These are phyloP conservation scores for Daldinia sp. DNA, from an alignment of 2,329 filamentous ascomycete genomes.

Conservation along the genomic window DNA sequence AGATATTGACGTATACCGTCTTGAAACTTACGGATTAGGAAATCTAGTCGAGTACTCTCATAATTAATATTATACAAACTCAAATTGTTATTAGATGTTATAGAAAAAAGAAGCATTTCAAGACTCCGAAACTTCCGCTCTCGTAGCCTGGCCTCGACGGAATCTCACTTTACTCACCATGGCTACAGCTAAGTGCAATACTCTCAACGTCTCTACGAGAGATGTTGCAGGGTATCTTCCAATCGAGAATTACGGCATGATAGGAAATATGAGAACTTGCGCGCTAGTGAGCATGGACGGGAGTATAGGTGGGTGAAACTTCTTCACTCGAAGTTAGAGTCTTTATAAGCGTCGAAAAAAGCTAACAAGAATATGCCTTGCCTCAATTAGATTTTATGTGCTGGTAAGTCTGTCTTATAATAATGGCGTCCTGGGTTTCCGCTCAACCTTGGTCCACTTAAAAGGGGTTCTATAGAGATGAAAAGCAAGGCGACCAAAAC, in stretches of 20 bases:
- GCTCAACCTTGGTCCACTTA: background rate
- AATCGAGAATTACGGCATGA: constrained; percentile 81
- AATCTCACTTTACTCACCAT: constrained; percentile 21
- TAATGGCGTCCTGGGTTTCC: background rate
- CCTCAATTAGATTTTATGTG: constrained; percentile 71
- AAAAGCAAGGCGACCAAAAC: background rate
- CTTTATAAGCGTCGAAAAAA: background rate
- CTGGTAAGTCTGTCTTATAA: constrained; percentile 59
- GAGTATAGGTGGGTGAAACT: constrained; percentile 57
- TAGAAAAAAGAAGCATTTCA: constrained; percentile 6
- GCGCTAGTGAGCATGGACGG: constrained; percentile 78
- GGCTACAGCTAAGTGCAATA: constrained; percentile 35
- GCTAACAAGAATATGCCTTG: constrained; percentile 12
- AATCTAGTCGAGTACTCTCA: background rate
- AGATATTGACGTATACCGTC: constrained; percentile 7
- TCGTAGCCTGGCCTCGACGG: background rate
- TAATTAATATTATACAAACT: background rate
- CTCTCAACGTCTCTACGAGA: constrained; percentile 40
- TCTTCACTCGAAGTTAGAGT: background rate
- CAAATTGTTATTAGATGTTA: background rate
- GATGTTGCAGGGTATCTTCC: constrained; percentile 59
- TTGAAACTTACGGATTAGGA: constrained; percentile 1
- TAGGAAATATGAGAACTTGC: constrained; percentile 82
- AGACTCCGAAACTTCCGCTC: background rate
- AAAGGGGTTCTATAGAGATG: background rate